These are phyloP conservation scores for Wickerhamomyces kurtzmanii DNA, from an alignment of 805 yeast species.

Conservation along the genomic window DNA sequence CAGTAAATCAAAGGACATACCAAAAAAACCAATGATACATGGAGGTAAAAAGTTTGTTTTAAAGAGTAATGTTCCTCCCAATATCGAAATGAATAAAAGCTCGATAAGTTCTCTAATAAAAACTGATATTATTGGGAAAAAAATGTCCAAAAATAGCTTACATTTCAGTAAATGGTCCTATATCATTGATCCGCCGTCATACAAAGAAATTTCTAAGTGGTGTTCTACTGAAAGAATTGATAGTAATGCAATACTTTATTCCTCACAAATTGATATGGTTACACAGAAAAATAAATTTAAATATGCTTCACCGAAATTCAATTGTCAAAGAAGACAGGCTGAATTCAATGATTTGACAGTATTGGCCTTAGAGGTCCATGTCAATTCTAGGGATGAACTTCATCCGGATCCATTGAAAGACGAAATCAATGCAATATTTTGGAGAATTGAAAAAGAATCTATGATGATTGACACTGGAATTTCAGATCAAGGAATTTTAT, in stretches of 20 bases:
- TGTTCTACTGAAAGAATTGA: conserved; percentile 4
- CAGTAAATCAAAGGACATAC: conserved; percentile 41
- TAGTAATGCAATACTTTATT: conserved; percentile 6
- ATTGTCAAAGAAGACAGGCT: conserved; percentile 24
- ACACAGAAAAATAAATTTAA: conserved; percentile 33
- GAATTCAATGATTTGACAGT: conserved; percentile 40
- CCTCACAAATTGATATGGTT: conserved; percentile 44
- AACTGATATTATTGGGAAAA: no score
- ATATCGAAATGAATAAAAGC: no score
- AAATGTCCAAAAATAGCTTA: no score
- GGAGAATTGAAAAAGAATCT: conserved; percentile 43
- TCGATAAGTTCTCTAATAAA: no score
- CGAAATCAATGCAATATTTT: conserved; percentile 48
- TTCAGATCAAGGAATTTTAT: conserved; percentile 26
- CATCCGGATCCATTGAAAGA: conserved; percentile 63
- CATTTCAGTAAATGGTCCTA: conserved; percentile 37
- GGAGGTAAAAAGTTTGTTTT: conserved; percentile 58
- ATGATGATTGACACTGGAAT: conserved; percentile 23
- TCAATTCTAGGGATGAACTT: conserved; percentile 35
- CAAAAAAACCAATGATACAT: conserved; percentile 43
- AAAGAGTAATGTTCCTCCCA: no score
- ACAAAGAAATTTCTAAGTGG: conserved; percentile 26
- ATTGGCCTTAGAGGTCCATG: conserved; percentile 63
- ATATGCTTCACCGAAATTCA: conserved; percentile 22
- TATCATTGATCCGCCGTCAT: conserved; percentile 36